A percentile compares a stretch with the other conserved stretches of the same genome.
Evolutionary conservation across 2,329 filamentous ascomycete genomes (phyloP).

Genomic region (Laburnicola sp.): DNA sequence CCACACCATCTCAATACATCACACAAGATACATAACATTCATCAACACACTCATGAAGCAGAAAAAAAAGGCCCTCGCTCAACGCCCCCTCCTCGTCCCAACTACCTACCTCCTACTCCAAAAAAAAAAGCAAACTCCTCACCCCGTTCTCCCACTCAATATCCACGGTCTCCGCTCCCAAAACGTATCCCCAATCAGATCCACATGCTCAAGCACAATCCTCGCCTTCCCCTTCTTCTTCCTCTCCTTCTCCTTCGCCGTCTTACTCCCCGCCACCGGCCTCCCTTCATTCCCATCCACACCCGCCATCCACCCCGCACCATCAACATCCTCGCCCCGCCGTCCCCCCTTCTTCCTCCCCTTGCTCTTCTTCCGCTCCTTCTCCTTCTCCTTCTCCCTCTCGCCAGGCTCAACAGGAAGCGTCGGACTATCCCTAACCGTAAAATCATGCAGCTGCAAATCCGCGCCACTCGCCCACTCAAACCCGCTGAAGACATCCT

Average conservation of each 20-base stretch:
- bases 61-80: too few species aligned
- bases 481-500: background rate
- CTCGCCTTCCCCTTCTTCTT: slow-evolving; percentile 80
- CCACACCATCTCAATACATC: too few species aligned
- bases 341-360: slow-evolving; percentile 2
- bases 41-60: background rate
- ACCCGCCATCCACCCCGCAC: slow-evolving; percentile 18
- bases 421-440: too few species aligned
- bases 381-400: slow-evolving; percentile 4
- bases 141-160: slow-evolving; percentile 44
- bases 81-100: too few species aligned
- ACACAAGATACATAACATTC: background rate
- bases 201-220: slow-evolving; percentile 81
- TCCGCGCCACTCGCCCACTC: background rate
- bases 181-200: slow-evolving; percentile 95
- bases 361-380: slow-evolving; percentile 7
- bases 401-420: too few species aligned
- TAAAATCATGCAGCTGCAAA: too few species aligned
- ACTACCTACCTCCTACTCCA: background rate
- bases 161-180: slow-evolving; percentile 86
- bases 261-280: slow-evolving; percentile 64
- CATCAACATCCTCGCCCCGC: slow-evolving; percentile 6
- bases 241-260: slow-evolving; percentile 79
- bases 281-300: slow-evolving; percentile 42
- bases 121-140: background rate